Conservation (phyloP, 148 eudicot species). For the Amaranthus palmeri region DNA sequence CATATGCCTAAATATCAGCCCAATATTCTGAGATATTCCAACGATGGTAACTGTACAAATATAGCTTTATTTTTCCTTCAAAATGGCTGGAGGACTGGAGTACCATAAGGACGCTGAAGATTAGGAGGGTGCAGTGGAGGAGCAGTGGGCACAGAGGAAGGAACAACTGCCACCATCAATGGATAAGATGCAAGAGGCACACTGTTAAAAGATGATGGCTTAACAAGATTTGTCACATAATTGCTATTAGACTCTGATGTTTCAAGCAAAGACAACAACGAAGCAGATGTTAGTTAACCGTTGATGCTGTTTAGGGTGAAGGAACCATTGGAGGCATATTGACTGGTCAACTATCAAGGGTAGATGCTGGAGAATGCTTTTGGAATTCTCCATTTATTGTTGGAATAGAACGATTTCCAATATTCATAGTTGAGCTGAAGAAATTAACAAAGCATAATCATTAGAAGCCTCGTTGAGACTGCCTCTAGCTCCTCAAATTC, state of each 20-base stretch:
- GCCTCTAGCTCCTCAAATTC: slow-evolving; percentile 86
- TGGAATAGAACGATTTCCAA: slow-evolving; percentile 47
- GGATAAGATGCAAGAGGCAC: slow-evolving; percentile 45
- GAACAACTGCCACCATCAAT: slow-evolving; percentile 29
- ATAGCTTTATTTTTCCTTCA: no score
- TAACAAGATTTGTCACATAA: slow-evolving; percentile 49
- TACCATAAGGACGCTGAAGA: slow-evolving; percentile 62
- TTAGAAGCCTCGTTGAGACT: slow-evolving; percentile 48
- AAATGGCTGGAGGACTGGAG: slow-evolving; percentile 87
- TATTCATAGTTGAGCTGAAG: slow-evolving; percentile 61
- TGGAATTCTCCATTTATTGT: slow-evolving; percentile 36
- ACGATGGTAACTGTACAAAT: no score
- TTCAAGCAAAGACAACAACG: slow-evolving; percentile 41
- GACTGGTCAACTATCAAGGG: slow-evolving; percentile 35
- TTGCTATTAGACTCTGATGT: slow-evolving; percentile 38
- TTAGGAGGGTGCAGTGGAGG: slow-evolving; percentile 61
- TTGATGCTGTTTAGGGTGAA: slow-evolving; percentile 31
- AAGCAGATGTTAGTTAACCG: slow-evolving; percentile 43
- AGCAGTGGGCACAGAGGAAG: slow-evolving; percentile 53
- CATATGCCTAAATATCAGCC: no score
- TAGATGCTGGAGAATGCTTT: slow-evolving; percentile 30
- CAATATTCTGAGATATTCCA: no score
- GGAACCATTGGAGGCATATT: slow-evolving; percentile 36
- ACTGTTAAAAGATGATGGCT: slow-evolving; percentile 62
- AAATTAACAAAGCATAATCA: slow-evolving; percentile 64